A percentile compares a stretch with the other conserved stretches of the same genome.
Evolutionary conservation across 176 grass and related monocot genomes (phyloP).

Genomic region (Paspalum vaginatum): DNA sequence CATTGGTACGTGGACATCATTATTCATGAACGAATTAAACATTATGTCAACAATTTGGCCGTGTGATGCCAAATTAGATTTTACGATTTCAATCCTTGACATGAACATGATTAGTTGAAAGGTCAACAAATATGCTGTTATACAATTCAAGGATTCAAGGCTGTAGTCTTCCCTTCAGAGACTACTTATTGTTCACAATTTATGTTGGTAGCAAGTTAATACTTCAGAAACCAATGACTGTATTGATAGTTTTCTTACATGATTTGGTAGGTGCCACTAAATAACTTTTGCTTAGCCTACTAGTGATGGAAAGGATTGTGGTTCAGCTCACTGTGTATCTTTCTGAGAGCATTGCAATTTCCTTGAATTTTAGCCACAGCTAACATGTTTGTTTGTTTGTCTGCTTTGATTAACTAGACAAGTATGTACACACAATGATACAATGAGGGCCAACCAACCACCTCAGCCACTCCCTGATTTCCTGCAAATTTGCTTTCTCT

Average conservation of each 20-base stretch:
- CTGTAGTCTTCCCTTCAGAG: background rate
- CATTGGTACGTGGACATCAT: conserved; percentile 60
- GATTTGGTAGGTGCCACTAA: background rate
- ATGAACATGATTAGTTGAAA: background rate
- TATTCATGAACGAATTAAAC: conserved; percentile 6
- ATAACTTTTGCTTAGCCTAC: background rate
- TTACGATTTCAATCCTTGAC: background rate
- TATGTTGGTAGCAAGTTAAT: background rate
- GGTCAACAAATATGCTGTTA: background rate
- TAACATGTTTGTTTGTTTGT: conserved; percentile 14
- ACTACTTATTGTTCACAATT: conserved; percentile 11
- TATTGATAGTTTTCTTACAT: background rate
- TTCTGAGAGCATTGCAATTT: background rate
- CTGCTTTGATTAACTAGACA: conserved; percentile 12
- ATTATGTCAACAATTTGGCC: conserved; percentile 2
- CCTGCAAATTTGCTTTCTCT: conserved; percentile 12
- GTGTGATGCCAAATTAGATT: background rate
- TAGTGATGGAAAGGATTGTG: background rate
- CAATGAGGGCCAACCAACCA: background rate
- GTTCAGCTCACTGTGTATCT: background rate
- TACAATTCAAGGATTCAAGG: background rate
- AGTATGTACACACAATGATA: background rate
- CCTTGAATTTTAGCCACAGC: conserved; percentile 7
- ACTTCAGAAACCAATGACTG: background rate
- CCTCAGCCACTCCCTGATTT: background rate